phyloP scores from a whole-genome alignment of 2,329 filamentous ascomycete species.

The Beauveria bassiana region DNA sequence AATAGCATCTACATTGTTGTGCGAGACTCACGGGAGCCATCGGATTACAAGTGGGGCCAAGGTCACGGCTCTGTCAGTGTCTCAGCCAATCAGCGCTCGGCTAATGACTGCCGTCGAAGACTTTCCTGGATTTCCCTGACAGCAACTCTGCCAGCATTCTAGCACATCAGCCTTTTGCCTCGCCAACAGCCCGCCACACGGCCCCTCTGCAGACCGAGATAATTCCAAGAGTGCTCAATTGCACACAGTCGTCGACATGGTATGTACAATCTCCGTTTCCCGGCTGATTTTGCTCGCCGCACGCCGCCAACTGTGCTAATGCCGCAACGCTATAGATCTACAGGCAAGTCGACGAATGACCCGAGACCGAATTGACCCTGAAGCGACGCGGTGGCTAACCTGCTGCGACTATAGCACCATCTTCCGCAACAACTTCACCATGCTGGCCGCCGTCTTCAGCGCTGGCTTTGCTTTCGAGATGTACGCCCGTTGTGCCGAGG shows the following conservation, averaged over 20 bases:
- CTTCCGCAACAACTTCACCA: slow-evolving; percentile 80
- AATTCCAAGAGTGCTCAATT: slow-evolving; percentile 12
- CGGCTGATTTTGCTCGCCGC: background rate
- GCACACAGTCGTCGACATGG: slow-evolving; percentile 42
- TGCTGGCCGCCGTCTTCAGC: slow-evolving; percentile 79
- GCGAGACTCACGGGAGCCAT: background rate
- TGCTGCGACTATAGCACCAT: slow-evolving; percentile 52
- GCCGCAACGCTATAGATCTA: slow-evolving; percentile 40
- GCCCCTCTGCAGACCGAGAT: slow-evolving; percentile 2
- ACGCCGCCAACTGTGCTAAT: slow-evolving; percentile 20
- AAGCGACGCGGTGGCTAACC: slow-evolving; percentile 11
- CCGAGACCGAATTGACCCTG: slow-evolving; percentile 9
- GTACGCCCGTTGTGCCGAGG: slow-evolving; percentile 47
- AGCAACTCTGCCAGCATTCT: background rate
- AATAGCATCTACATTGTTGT: background rate
- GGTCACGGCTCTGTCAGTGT: background rate
- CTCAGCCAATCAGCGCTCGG: slow-evolving; percentile 9
- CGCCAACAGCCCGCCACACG: slow-evolving; percentile 9
- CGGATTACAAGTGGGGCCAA: slow-evolving; percentile 9
- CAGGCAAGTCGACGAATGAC: slow-evolving; percentile 40
- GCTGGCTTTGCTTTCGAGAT: slow-evolving; percentile 88
- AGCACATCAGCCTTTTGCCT: slow-evolving; percentile 7
- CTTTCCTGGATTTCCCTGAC: slow-evolving; percentile 12
- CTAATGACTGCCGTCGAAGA: slow-evolving; percentile 8
- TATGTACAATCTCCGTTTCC: slow-evolving; percentile 29